These are phyloP conservation scores for Diversispora eburnea DNA, from an alignment of 192 early-diverging fungal species.

Conservation along the genomic window DNA sequence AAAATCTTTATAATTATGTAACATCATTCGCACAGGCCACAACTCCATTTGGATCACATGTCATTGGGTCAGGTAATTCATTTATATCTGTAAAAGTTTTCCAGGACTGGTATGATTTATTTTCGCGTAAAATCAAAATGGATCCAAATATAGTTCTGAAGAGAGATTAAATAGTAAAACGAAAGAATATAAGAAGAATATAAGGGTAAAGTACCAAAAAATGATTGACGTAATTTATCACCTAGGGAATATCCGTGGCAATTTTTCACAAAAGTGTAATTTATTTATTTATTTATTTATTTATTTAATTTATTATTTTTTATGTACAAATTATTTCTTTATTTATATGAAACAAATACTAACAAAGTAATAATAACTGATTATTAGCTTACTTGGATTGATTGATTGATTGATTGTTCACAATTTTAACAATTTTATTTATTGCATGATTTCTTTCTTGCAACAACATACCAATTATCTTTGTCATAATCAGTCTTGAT, in stretches of 20 bases:
- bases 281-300: too few relatives aligned
- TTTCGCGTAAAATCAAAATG: conserved; percentile 22
- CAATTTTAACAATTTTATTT: neutral
- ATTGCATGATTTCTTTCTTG: conserved; percentile 42
- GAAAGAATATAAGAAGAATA: neutral
- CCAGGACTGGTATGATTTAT: conserved; percentile 29
- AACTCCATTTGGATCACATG: conserved; percentile 48
- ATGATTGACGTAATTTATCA: too few relatives aligned
- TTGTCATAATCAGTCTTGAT: conserved; percentile 82
- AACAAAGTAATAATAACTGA: too few relatives aligned
- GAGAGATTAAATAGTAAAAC: neutral
- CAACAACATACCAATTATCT: conserved; percentile 94
- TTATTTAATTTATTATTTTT: too few relatives aligned
- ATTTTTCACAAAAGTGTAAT: too few relatives aligned
- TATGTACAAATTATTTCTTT: too few relatives aligned
- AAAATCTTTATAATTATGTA: conserved; percentile 72
- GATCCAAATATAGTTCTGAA: conserved; percentile 26
- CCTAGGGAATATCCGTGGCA: too few relatives aligned
- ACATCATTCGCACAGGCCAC: conserved; percentile 61
- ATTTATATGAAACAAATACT: too few relatives aligned
- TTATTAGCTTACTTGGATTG: too few relatives aligned
- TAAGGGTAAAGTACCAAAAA: too few relatives aligned
- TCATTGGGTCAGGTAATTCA: conserved; percentile 1
- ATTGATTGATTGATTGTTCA: too few relatives aligned
- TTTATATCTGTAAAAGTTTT: conserved; percentile 25